Evolutionary conservation across 345 rosid genomes (phyloP).

Genomic region (Gossypium thurberi): DNA sequence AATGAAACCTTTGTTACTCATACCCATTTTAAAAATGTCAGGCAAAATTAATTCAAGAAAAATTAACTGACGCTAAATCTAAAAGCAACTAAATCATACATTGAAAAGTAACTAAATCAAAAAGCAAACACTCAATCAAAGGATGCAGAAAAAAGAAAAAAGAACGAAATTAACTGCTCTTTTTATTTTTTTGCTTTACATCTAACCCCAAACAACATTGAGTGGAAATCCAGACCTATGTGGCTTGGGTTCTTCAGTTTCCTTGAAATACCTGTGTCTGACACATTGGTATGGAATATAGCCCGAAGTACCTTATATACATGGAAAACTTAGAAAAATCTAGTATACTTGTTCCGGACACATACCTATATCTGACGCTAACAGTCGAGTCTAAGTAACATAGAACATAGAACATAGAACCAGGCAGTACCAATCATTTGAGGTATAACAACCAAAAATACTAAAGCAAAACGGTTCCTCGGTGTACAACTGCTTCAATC

Average conservation of each 20-base stretch:
- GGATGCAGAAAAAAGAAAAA: background rate
- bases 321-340: background rate
- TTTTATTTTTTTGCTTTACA: background rate
- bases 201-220: background rate
- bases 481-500: background rate
- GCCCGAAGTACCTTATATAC: background rate
- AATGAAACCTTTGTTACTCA: background rate
- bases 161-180: background rate
- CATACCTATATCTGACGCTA: background rate
- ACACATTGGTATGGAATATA: background rate
- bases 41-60: no score
- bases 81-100: no score
- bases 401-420: background rate
- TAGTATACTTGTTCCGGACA: background rate
- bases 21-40: no score
- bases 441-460: background rate
- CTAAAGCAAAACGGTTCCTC: background rate
- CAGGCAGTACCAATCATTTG: background rate
- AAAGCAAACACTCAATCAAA: background rate
- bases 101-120: slow-evolving; percentile 5
- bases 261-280: background rate
- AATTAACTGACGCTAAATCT: no score
- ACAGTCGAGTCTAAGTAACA: background rate
- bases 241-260: background rate
- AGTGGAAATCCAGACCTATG: background rate